phyloP scores from a whole-genome alignment of 1,139 yeast species.

The Kurtzmaniella quercitrusa region DNA sequence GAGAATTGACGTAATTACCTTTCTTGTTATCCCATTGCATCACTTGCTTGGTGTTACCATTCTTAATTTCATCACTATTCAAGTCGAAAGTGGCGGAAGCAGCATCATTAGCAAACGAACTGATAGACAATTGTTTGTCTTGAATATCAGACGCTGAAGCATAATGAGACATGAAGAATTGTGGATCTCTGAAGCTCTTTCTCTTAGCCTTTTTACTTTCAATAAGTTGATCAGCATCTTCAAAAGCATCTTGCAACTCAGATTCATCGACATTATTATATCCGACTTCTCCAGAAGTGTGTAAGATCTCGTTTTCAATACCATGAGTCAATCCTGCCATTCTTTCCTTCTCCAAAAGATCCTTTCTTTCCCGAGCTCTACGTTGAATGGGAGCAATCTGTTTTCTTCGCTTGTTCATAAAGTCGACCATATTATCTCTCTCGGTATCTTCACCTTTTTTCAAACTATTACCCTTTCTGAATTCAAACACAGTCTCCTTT shows the following conservation, averaged over 20 bases:
- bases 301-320: conserved; percentile 67
- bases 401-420: conserved; percentile 81
- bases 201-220: conserved; percentile 27
- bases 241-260: conserved; percentile 50
- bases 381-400: conserved; percentile 87
- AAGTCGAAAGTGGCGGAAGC: conserved; percentile 81
- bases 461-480: conserved; percentile 24
- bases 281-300: conserved; percentile 53
- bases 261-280: conserved; percentile 45
- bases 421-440: conserved; percentile 69
- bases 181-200: conserved; percentile 71
- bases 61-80: conserved; percentile 70
- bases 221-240: conserved; percentile 56
- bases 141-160: conserved; percentile 80
- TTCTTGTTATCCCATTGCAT: conserved; percentile 94
- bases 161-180: conserved; percentile 81
- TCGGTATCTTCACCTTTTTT: conserved; percentile 35
- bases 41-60: conserved; percentile 56
- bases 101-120: conserved; percentile 83
- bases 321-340: conserved; percentile 70
- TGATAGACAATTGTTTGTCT: conserved; percentile 69
- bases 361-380: conserved; percentile 68
- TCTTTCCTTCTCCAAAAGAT: conserved; percentile 69
- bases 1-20: conserved; percentile 82
- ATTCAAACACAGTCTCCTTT: conserved; percentile 93